Evolutionary conservation across 106 monocot species (phyloP).

Genomic region (Ottelia alismoides): DNA sequence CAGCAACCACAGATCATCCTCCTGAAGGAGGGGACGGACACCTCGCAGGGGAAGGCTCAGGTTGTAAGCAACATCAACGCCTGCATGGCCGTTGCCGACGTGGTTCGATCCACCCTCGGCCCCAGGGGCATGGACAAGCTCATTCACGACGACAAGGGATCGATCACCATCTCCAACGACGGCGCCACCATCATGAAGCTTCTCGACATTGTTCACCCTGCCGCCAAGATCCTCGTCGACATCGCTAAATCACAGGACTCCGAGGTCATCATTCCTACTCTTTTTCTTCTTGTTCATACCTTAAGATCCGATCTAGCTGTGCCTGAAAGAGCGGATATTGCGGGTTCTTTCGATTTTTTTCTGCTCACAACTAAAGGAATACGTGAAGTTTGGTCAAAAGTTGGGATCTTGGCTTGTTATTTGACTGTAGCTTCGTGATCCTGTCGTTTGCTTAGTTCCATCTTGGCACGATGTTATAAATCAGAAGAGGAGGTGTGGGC

Average conservation of each 20-base stretch:
- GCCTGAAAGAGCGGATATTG: too few relatives aligned
- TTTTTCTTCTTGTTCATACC: too few relatives aligned
- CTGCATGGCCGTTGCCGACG: constrained; percentile 81
- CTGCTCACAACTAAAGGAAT: too few relatives aligned
- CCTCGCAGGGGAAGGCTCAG: constrained; percentile 93
- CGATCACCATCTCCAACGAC: constrained; percentile 95
- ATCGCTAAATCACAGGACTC: constrained; percentile 98
- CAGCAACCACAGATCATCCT: constrained; percentile 99
- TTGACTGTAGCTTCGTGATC: too few relatives aligned
- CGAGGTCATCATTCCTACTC: constrained; percentile 44
- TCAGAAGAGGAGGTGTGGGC: too few relatives aligned
- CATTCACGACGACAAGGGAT: constrained; percentile 96
- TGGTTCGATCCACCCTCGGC: constrained; percentile 78
- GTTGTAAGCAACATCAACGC: constrained; percentile 97
- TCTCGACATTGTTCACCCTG: constrained; percentile 89
- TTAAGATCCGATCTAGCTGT: too few relatives aligned
- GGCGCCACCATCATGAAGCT: constrained; percentile 99
- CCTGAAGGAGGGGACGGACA: constrained; percentile 93
- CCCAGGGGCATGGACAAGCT: constrained; percentile 99
- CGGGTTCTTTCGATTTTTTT: too few relatives aligned
- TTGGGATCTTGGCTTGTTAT: too few relatives aligned
- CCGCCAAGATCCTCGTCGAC: constrained; percentile 90
- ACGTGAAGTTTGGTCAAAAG: too few relatives aligned
- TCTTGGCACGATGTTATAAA: too few relatives aligned
- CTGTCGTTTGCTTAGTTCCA: too few relatives aligned